These are phyloP conservation scores for Acorus gramineus DNA, from an alignment of 106 monocot species.

Conservation along the genomic window DNA sequence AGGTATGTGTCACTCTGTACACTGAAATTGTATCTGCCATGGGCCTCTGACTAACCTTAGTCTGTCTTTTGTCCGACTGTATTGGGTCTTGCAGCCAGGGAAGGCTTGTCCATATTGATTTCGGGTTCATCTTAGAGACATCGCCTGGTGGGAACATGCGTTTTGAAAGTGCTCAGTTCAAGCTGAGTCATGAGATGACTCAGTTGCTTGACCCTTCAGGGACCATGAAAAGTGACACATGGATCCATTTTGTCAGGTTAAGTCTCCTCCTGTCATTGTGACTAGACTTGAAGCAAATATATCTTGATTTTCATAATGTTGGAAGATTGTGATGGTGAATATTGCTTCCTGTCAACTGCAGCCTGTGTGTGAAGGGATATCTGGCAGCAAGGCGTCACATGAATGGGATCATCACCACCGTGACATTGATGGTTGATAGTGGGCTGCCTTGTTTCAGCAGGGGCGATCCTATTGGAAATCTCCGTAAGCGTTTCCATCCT, in stretches of 20 bases:
- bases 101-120: constrained; percentile 98
- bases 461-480: constrained; percentile 86
- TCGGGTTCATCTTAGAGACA: constrained; percentile 96
- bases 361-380: constrained; percentile 95
- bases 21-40: neutral
- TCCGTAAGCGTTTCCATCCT: constrained; percentile 87
- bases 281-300: too few species aligned
- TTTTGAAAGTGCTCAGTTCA: constrained; percentile 98
- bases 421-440: constrained; percentile 88
- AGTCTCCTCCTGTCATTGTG: constrained; percentile 2
- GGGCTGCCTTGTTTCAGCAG: constrained; percentile 97
- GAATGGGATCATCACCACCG: constrained; percentile 79
- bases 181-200: constrained; percentile 99
- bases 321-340: too few species aligned
- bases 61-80: neutral
- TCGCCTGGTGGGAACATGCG: constrained; percentile 96
- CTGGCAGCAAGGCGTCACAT: constrained; percentile 81
- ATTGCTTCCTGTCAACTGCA: constrained; percentile 13
- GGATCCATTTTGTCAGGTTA: constrained; percentile 88
- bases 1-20: constrained; percentile 27
- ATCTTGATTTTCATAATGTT: too few species aligned
- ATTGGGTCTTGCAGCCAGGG: constrained; percentile 44
- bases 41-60: neutral
- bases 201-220: constrained; percentile 97
- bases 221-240: constrained; percentile 97